These are phyloP conservation scores for Hanseniaspora vineae DNA, from an alignment of 805 yeast genomes.

Conservation along the genomic window DNA sequence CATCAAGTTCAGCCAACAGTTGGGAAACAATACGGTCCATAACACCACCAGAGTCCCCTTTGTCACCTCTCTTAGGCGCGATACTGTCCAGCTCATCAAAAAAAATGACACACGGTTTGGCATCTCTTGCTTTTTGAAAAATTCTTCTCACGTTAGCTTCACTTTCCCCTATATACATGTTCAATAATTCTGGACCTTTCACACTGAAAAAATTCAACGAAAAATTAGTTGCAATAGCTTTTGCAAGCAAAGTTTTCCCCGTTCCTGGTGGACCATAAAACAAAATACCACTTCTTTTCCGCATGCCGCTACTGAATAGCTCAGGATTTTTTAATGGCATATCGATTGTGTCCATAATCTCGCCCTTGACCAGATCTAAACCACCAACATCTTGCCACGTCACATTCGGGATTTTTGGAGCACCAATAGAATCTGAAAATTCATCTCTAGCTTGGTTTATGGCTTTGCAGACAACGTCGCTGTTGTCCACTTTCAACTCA, in stretches of 20 bases:
- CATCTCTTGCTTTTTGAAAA: conserved; percentile 89
- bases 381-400: conserved; percentile 98
- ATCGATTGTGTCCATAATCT: conserved; percentile 89
- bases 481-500: conserved; percentile 37
- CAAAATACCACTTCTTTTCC: conserved; percentile 85
- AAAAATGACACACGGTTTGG: conserved; percentile 93
- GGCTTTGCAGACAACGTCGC: conserved; percentile 48
- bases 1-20: conserved; percentile 86
- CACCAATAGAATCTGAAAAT: conserved; percentile 90
- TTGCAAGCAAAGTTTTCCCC: conserved; percentile 89
- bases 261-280: conserved; percentile 99
- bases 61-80: conserved; percentile 96
- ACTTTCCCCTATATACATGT: conserved; percentile 97
- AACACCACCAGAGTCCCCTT: conserved; percentile 98
- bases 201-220: conserved; percentile 91
- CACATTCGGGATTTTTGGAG: conserved; percentile 90
- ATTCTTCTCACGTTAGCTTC: conserved; percentile 94
- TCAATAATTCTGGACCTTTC: conserved; percentile 91
- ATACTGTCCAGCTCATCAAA: conserved; percentile 97
- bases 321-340: conserved; percentile 92
- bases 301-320: conserved; percentile 74
- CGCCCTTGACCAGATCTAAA: conserved; percentile 76
- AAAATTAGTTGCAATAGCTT: conserved; percentile 93
- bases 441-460: conserved; percentile 74
- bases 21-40: conserved; percentile 98